These are phyloP conservation scores for Kodamaea anthophila DNA, from an alignment of 1,139 yeast species.

Conservation along the genomic window DNA sequence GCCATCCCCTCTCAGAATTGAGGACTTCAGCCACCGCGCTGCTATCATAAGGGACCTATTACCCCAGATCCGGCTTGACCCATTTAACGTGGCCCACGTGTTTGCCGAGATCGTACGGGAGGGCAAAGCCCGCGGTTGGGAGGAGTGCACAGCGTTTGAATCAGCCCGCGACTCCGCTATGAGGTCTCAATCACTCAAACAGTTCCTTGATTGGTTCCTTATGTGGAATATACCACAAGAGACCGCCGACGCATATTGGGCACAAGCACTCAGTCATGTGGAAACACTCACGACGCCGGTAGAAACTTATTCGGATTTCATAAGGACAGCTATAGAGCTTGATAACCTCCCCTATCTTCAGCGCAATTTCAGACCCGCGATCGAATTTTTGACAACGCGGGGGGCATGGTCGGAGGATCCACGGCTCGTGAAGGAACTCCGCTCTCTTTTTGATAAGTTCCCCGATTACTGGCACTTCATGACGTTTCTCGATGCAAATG, in stretches of 20 bases:
- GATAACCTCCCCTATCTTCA: neutral
- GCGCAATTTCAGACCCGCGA: neutral
- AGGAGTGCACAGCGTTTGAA: too few relatives aligned
- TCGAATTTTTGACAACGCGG: neutral
- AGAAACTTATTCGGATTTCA: neutral
- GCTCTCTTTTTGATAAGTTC: neutral
- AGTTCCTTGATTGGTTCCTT: neutral
- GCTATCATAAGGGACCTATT: too few relatives aligned
- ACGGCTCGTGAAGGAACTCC: neutral
- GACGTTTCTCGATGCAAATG: constrained; percentile 1
- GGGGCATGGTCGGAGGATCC: neutral
- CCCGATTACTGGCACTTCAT: constrained; percentile 1
- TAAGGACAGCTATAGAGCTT: neutral
- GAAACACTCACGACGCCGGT: neutral
- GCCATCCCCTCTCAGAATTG: too few relatives aligned
- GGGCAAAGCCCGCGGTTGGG: too few relatives aligned
- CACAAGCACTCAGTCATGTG: neutral
- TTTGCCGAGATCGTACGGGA: too few relatives aligned
- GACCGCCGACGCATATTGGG: neutral
- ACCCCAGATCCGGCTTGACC: too few relatives aligned
- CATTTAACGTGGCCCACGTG: too few relatives aligned
- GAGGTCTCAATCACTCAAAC: too few relatives aligned
- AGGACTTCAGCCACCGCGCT: too few relatives aligned
- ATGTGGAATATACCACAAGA: neutral
- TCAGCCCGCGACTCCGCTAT: too few relatives aligned